A percentile compares a stretch with the other conserved stretches of the same genome.
phyloP scores from a whole-genome alignment of 1,284 basidiomycete genomes.

The Fomitopsis pinicola region DNA sequence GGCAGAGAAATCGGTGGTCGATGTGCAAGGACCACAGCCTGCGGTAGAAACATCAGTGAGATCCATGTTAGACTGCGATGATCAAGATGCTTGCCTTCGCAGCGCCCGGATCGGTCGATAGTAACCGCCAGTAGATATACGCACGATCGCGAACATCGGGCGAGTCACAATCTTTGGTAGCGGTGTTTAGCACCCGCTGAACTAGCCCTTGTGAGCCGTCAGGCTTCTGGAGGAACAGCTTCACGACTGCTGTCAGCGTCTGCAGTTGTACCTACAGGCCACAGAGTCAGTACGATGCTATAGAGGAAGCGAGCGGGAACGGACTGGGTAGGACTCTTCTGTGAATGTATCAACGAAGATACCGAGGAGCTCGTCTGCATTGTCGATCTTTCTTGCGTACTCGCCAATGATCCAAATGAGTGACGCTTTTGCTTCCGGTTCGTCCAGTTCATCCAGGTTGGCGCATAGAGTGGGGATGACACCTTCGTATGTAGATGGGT shows the following conservation, averaged over 20 bases:
- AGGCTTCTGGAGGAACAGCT: conserved; percentile 93
- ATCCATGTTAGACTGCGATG: background rate
- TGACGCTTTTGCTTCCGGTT: conserved; percentile 96
- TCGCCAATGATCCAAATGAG: conserved; percentile 99
- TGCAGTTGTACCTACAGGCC: conserved; percentile 82
- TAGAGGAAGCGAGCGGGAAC: conserved; percentile 19
- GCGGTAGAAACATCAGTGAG: conserved; percentile 2
- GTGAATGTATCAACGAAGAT: conserved; percentile 91
- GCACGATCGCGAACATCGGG: conserved; percentile 96
- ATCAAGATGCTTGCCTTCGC: conserved; percentile 65
- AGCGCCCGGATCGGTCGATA: conserved; percentile 90
- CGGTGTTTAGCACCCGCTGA: conserved; percentile 86
- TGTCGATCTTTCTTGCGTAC: conserved; percentile 96
- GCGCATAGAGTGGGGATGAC: conserved; percentile 94
- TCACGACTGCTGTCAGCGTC: conserved; percentile 93
- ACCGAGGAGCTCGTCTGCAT: conserved; percentile 88
- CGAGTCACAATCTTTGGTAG: conserved; percentile 96
- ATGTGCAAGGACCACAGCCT: conserved; percentile 89
- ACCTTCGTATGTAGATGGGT: conserved; percentile 96
- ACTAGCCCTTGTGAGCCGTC: conserved; percentile 89
- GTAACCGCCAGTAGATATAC: conserved; percentile 94
- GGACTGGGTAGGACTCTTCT: conserved; percentile 88
- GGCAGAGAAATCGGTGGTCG: conserved; percentile 93
- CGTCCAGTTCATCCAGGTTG: conserved; percentile 94
- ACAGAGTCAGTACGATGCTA: conserved; percentile 12